Conservation (phyloP, 768 basidiomycete species). For the Boletus coccyginus region DNA sequence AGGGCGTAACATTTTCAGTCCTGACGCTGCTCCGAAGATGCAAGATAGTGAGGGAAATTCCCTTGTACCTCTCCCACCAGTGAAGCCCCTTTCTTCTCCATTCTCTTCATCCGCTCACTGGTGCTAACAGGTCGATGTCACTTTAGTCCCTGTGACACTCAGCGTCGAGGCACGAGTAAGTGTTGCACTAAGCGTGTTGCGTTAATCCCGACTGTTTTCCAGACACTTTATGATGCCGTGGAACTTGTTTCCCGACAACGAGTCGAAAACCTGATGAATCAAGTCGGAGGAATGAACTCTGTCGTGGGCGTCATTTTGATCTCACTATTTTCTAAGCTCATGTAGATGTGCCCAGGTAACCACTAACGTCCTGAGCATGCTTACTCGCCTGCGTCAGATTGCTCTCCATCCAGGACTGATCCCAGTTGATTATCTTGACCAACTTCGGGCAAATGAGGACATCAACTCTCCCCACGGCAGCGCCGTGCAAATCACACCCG, state of each 20-base stretch:
- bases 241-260: conserved; percentile 60
- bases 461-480: conserved; percentile 18
- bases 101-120: conserved; percentile 2
- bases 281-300: conserved; percentile 37
- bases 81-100: conserved; percentile 21
- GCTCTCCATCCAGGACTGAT: conserved; percentile 76
- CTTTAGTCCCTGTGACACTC: conserved; percentile 66
- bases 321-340: neutral
- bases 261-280: conserved; percentile 52
- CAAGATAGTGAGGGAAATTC: conserved; percentile 73
- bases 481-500: conserved; percentile 46
- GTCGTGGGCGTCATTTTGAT: conserved; percentile 32
- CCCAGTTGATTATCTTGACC: conserved; percentile 66
- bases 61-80: conserved; percentile 74
- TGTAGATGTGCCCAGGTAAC: conserved; percentile 44
- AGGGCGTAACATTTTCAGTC: neutral
- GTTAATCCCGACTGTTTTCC: conserved; percentile 4
- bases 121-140: conserved; percentile 66
- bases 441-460: conserved; percentile 41
- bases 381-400: conserved; percentile 84
- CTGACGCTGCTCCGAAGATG: conserved; percentile 53
- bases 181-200: neutral
- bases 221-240: conserved; percentile 70
- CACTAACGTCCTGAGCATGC: conserved; percentile 71
- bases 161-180: conserved; percentile 62